These are phyloP conservation scores for Diospyros lotus DNA, from an alignment of 148 eudicot genomes.

Conservation along the genomic window DNA sequence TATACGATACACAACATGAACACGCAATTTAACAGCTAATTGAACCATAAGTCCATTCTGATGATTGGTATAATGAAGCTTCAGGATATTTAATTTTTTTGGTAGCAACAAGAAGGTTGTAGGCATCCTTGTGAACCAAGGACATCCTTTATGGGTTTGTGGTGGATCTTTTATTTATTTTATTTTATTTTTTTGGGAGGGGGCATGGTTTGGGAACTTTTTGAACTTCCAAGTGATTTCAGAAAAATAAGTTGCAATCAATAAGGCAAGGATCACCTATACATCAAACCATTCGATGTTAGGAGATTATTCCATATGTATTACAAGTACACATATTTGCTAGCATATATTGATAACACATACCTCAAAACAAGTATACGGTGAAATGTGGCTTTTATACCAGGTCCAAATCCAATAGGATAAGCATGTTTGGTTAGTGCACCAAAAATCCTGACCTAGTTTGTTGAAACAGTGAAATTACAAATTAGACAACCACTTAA, in stretches of 20 bases:
- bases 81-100: no score
- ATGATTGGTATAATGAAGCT: no score
- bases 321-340: neutral
- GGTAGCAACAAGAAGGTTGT: no score
- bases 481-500: constrained; percentile 17
- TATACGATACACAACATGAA: no score
- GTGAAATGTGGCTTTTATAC: constrained; percentile 62
- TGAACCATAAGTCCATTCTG: no score
- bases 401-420: constrained; percentile 79
- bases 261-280: neutral
- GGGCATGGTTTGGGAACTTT: neutral
- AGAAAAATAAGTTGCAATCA: neutral
- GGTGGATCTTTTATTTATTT: neutral
- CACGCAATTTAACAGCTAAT: no score
- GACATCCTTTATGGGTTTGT: no score
- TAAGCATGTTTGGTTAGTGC: constrained; percentile 33
- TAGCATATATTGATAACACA: constrained; percentile 4
- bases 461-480: constrained; percentile 14
- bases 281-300: neutral
- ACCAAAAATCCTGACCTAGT: constrained; percentile 61
- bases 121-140: no score
- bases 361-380: constrained; percentile 67
- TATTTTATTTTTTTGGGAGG: neutral
- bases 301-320: neutral
- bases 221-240: neutral